These are phyloP conservation scores for Populus euphratica DNA, from an alignment of 345 rosid genomes.

Conservation along the genomic window DNA sequence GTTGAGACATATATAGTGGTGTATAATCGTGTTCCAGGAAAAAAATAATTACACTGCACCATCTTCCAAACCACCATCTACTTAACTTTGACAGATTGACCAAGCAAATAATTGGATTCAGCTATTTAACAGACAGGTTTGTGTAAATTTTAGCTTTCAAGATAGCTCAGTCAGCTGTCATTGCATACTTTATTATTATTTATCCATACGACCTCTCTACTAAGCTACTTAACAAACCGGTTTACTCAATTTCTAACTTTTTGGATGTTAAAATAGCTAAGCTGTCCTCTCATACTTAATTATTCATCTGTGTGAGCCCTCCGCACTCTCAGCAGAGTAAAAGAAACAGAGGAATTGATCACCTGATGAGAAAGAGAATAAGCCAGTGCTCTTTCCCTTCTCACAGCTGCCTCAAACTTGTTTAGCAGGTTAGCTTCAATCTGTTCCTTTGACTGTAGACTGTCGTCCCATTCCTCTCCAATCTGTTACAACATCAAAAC, in stretches of 20 bases:
- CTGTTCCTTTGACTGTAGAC: slow-evolving; percentile 83
- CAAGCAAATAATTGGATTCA: not conserved
- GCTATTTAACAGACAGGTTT: not conserved
- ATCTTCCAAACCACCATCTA: not conserved
- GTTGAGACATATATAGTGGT: not conserved
- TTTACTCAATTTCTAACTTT: not conserved
- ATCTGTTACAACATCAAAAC: slow-evolving; percentile 44
- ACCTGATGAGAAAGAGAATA: slow-evolving; percentile 96
- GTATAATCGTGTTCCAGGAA: not conserved
- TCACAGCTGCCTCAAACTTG: slow-evolving; percentile 90
- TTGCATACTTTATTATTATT: too few relatives aligned
- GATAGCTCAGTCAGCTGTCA: not conserved
- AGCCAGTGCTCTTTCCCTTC: slow-evolving; percentile 89
- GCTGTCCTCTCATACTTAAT: not conserved
- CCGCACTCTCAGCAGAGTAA: not conserved
- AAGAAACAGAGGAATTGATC: slow-evolving; percentile 6
- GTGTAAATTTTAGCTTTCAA: not conserved
- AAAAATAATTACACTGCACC: not conserved
- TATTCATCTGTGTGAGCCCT: not conserved
- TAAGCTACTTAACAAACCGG: not conserved
- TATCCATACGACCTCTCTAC: not conserved
- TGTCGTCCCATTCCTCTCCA: slow-evolving; percentile 93
- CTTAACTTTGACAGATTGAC: not conserved
- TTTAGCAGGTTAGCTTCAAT: slow-evolving; percentile 71
- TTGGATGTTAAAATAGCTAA: not conserved